Percentiles rank a stretch among this genome's conserved stretches.
These are phyloP conservation scores for Apiospora malaysiana DNA, from an alignment of 2,329 filamentous ascomycete species.

Conservation along the genomic window DNA sequence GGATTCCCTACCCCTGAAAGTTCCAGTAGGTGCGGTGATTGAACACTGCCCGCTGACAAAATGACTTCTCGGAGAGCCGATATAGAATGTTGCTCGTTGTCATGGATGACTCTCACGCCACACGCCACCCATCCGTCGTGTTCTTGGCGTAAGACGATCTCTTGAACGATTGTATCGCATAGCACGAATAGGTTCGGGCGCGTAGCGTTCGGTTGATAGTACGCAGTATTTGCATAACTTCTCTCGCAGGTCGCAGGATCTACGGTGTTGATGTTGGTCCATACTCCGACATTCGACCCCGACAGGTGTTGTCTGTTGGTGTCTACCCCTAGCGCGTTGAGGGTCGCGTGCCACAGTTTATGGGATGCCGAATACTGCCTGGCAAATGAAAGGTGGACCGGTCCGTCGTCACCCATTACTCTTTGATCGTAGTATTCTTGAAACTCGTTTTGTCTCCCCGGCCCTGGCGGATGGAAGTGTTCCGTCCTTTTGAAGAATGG, in stretches of 20 bases:
- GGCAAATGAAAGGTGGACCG: constrained; percentile 55
- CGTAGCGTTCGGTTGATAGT: constrained; percentile 43
- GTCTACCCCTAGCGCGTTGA: constrained; percentile 44
- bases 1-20: constrained; percentile 64
- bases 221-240: constrained; percentile 49
- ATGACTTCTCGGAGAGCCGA: constrained; percentile 56
- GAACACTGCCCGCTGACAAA: constrained; percentile 61
- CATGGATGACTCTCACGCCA: constrained; percentile 49
- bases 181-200: constrained; percentile 54
- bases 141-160: constrained; percentile 49
- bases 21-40: constrained; percentile 65
- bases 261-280: constrained; percentile 44
- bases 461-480: constrained; percentile 48
- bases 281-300: constrained; percentile 47
- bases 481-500: constrained; percentile 59
- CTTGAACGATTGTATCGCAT: constrained; percentile 50
- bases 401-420: constrained; percentile 51
- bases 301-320: constrained; percentile 44
- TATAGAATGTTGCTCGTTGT: constrained; percentile 42
- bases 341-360: constrained; percentile 50
- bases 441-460: constrained; percentile 40
- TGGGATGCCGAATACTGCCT: constrained; percentile 48
- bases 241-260: constrained; percentile 41
- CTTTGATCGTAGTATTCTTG: constrained; percentile 45
- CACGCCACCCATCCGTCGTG: constrained; percentile 37